phyloP scores from a whole-genome alignment of 257 asterid species.

The Nicotiana sylvestris region DNA sequence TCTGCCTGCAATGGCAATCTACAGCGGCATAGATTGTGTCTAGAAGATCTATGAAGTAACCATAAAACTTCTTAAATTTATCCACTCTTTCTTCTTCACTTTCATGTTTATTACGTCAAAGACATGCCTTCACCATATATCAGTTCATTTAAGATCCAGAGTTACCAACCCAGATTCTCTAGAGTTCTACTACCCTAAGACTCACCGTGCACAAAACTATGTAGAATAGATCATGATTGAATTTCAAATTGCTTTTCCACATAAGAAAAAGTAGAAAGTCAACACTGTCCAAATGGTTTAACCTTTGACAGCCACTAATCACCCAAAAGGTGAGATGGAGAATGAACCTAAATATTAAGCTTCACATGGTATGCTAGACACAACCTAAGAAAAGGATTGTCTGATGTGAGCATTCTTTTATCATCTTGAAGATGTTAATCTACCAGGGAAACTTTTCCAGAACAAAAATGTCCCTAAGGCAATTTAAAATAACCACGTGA shows the following conservation, averaged over 20 bases:
- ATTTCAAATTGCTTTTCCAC: too few species aligned
- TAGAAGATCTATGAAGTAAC: background rate
- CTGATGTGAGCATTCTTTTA: background rate
- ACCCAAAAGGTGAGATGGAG: background rate
- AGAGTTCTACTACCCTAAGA: background rate
- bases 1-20: background rate
- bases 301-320: background rate
- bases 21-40: background rate
- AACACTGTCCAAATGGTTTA: background rate
- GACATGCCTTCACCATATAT: background rate
- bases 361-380: background rate
- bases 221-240: background rate
- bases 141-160: background rate
- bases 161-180: background rate
- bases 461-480: background rate
- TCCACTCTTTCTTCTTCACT: background rate
- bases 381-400: background rate
- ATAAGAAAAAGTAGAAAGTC: background rate
- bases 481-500: background rate
- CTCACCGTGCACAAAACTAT: background rate
- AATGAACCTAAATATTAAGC: background rate
- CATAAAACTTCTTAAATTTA: background rate
- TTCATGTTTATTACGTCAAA: background rate
- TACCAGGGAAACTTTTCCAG: background rate
- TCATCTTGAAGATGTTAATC: background rate